Conservation (phyloP, 1,284 basidiomycete genomes). For the Vanrija humicola region DNA sequence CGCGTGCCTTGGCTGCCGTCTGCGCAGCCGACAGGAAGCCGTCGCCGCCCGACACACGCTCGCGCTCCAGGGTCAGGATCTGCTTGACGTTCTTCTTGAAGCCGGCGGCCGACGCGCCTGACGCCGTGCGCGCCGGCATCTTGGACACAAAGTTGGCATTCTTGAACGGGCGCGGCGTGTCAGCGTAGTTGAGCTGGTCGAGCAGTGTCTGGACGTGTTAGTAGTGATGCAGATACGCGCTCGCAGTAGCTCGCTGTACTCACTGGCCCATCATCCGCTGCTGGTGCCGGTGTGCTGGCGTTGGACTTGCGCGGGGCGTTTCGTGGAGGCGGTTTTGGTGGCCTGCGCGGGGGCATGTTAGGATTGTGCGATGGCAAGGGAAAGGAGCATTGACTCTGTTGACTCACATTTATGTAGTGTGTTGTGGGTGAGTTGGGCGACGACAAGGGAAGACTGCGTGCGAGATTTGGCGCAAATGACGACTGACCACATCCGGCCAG, state of each 20-base stretch:
- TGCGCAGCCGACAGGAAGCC: conserved; percentile 38
- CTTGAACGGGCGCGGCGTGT: conserved; percentile 45
- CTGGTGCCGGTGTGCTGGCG: conserved; percentile 30
- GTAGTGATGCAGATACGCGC: background rate
- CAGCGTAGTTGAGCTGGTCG: conserved; percentile 41
- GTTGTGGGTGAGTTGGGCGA: background rate
- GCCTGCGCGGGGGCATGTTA: conserved; percentile 3
- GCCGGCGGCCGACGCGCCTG: conserved; percentile 22
- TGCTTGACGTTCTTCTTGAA: conserved; percentile 46
- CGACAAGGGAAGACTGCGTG: too few relatives aligned
- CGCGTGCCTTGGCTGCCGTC: conserved; percentile 31
- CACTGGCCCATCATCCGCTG: conserved; percentile 21
- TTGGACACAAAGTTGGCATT: conserved; percentile 30
- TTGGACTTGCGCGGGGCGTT: conserved; percentile 35
- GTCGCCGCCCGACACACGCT: conserved; percentile 40
- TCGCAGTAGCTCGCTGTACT: background rate
- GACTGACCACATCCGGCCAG: too few relatives aligned
- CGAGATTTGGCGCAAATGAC: too few relatives aligned
- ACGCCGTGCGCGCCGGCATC: conserved; percentile 37
- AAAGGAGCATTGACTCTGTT: background rate
- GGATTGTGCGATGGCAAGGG: background rate
- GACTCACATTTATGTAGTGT: conserved; percentile 8
- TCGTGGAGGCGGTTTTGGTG: conserved; percentile 8
- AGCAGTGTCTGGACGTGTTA: conserved; percentile 13
- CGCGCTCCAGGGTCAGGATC: conserved; percentile 44